Base-by-base conservation (phyloP, 2,329 filamentous ascomycete species). In the Pyrenophora teres region DNA sequence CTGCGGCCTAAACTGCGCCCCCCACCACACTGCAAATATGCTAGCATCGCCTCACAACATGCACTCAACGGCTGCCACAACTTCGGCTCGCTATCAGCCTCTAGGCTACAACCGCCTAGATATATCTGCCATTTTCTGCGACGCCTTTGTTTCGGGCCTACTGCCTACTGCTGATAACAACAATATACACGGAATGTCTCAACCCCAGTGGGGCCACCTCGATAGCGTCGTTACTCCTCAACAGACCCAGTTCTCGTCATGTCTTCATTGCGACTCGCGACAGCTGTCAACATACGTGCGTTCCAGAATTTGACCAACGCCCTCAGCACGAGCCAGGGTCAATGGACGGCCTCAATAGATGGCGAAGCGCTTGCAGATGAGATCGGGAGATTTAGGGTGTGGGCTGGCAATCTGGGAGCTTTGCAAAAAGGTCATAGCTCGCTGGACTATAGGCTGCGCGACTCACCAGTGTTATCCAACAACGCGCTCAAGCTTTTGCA, bases 341-440 rank as follows among this genome's bases (percentile, higher is more conserved):
- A 50, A 30, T 52, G 58, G 46, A 13, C 47, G 4, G 27, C 60
- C 33, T 40, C 52, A 4, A 53, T 73, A 39, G 67, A 71, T 13
- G 38, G 40, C 6, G 69, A 69, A 27, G 62, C 60, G 13, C 63
- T 74, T 12, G 63, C 70, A 31, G 72, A 74, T 46, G 72, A 74
- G 41, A 60, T 71, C 35, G 70, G 71, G n/a, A 65, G 70, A 40
- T 70, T 73, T 33, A 60, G 70, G 32, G 70, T 73, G 0, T 74
- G 70, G 71, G 63, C 62, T 10, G 62, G 72, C 5, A 74, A 74
- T 45, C 50, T 73, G 3, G 71, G 70, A 3, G 71, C 69, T 16
- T 46, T 73, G 18, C 69, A 72, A 23, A 73, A 72, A 56, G 71
- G 72, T 4, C 72, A 73, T 41, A 69, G 67, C 39, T 70, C 65